Evolutionary conservation across 2,329 filamentous ascomycete genomes (phyloP).

Genomic region (Hypoxylon sp.): DNA sequence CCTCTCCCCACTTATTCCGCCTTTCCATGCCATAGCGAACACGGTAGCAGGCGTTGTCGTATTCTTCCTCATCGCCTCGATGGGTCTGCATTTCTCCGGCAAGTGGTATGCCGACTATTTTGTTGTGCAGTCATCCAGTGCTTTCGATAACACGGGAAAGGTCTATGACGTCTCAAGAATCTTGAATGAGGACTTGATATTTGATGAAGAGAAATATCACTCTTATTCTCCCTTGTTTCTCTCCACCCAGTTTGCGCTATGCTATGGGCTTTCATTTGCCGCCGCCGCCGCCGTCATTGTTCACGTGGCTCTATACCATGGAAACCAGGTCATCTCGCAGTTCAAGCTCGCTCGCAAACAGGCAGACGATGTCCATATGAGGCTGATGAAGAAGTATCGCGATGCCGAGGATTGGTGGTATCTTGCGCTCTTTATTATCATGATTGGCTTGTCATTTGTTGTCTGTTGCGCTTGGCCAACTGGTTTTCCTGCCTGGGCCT

Average conservation of each 20-base stretch:
- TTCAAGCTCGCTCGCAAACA: conserved; percentile 69
- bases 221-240: conserved; percentile 77
- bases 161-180: conserved; percentile 74
- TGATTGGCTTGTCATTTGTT: conserved; percentile 69
- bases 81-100: conserved; percentile 71
- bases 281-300: conserved; percentile 73
- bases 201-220: conserved; percentile 73
- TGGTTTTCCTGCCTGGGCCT: conserved; percentile 71
- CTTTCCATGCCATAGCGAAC: conserved; percentile 73
- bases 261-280: conserved; percentile 77
- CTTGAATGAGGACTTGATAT: conserved; percentile 67
- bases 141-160: conserved; percentile 74
- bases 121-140: conserved; percentile 72
- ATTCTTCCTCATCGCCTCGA: conserved; percentile 71
- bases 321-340: conserved; percentile 68
- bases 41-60: conserved; percentile 68
- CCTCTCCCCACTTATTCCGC: conserved; percentile 70
- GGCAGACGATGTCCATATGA: conserved; percentile 70
- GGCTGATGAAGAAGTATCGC: conserved; percentile 72
- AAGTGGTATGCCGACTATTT: conserved; percentile 72
- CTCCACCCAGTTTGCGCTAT: conserved; percentile 71
- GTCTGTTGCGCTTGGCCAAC: conserved; percentile 70
- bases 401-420: conserved; percentile 75
- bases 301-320: conserved; percentile 70
- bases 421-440: conserved; percentile 64